Evolutionary conservation across 164 flowering plant genomes (phyloP), one percentile per base, ranked within the genome.

Genomic region (Nymphaea colorata): DNA sequence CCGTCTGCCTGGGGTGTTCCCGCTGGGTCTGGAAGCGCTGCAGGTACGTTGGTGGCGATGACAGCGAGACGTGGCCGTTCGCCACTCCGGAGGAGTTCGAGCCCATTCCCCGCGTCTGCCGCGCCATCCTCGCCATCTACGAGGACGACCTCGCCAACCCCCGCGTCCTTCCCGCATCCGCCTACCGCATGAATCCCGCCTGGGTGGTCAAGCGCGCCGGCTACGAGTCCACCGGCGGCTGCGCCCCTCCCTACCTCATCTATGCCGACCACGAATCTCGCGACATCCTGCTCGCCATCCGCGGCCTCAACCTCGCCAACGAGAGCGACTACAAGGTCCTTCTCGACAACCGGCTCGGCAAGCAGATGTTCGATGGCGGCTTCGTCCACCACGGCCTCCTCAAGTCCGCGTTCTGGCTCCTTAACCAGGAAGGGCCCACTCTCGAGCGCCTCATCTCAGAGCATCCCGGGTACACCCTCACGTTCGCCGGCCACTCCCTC

Each of bases 21-120:
- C 87, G 96, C 3, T 93, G 98, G 98, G 82, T 74, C 0, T 93
- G 97, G 97, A 86, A 83, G 69, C 88, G 97, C 43, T 91, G 96
- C 84, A 87, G 91, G 7, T 76, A 88, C 76, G 68, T 80, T 2
- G 96, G 93, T 67, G 75, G 87, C 75, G 79, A 90, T 73, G 96
- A 90, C 80, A 87, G 92, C 73, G 72, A 72, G 62, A 71, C 84
- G 4, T 93, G 97, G 98, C 64, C 90, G 2, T 18, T 47, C 6
- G 92, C 94, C 64, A 83, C 93, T n/a, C 43, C 82, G 6, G 89
- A 82, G 5, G 98, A 93, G 41, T 86, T 93, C 81, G 85, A 79
- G 5, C 81, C 90, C 16, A 71, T 93, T 42, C 97, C 98, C 0
- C 90, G 91, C 51, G 16, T 85, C 65, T 93, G 97, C 79, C 84